These are phyloP conservation scores for Penicillium steckii DNA, from an alignment of 495 filamentous ascomycete species.

Conservation along the genomic window DNA sequence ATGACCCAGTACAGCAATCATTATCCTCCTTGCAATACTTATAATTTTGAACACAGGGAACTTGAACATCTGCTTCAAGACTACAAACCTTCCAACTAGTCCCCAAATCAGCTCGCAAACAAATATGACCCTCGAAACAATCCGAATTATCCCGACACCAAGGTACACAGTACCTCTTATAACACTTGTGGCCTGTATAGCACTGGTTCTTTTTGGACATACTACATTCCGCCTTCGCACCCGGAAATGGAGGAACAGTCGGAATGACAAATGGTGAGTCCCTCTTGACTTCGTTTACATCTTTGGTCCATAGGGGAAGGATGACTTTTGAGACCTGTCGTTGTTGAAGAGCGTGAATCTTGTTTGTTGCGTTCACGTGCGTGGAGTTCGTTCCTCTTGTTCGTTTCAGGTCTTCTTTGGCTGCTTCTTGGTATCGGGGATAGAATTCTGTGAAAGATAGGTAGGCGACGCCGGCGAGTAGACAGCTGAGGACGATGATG, in stretches of 20 bases:
- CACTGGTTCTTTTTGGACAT: background rate
- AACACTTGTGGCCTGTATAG: background rate
- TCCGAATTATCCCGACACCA: background rate
- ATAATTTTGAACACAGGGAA: background rate
- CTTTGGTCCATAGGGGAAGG: background rate
- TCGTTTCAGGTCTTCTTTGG: no score
- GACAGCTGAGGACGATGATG: no score
- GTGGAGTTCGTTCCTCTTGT: background rate
- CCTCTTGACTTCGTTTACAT: background rate
- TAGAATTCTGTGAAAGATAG: no score
- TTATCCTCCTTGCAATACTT: background rate
- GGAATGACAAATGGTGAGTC: no score
- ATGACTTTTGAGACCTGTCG: background rate
- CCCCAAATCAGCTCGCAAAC: background rate
- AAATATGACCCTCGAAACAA: background rate
- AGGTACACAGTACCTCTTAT: background rate
- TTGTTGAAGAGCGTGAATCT: no score
- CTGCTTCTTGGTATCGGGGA: no score
- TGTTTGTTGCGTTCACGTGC: background rate
- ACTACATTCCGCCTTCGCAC: background rate
- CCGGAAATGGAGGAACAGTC: no score
- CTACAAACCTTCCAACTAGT: background rate
- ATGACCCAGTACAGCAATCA: background rate
- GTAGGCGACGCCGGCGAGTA: no score
- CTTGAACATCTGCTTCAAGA: background rate